Conservation (phyloP, 768 basidiomycete species). For the Austroboletus eburneus region DNA sequence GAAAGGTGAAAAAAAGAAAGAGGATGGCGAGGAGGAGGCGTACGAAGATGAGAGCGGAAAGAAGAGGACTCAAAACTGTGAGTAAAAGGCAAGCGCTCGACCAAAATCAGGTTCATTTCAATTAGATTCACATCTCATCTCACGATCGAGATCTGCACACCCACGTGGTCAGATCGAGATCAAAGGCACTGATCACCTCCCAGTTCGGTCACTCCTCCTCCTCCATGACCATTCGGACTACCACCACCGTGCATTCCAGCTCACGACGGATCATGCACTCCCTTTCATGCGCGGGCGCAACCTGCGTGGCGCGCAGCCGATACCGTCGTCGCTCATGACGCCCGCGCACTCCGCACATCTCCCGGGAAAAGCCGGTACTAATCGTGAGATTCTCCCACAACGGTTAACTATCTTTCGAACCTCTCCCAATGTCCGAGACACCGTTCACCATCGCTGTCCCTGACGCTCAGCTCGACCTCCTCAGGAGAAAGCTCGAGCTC, state of each 20-base stretch:
- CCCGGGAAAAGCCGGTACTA: neutral
- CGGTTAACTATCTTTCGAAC: neutral
- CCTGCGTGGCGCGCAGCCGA: too few relatives aligned
- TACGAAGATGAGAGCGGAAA: constrained; percentile 23
- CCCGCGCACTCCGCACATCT: neutral
- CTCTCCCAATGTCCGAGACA: constrained; percentile 27
- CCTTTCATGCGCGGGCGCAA: too few relatives aligned
- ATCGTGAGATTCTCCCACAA: neutral
- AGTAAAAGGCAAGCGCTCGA: constrained; percentile 25
- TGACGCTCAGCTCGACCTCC: constrained; percentile 36
- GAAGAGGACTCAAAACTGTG: constrained; percentile 25
- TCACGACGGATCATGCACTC: too few relatives aligned
- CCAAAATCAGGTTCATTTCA: constrained; percentile 28
- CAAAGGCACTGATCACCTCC: constrained; percentile 8
- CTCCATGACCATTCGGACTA: neutral
- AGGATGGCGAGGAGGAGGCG: constrained; percentile 1
- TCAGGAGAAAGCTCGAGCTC: constrained; percentile 45
- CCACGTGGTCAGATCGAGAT: constrained; percentile 33
- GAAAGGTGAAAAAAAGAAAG: neutral
- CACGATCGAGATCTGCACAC: constrained; percentile 27
- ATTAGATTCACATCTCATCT: constrained; percentile 33
- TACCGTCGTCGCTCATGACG: too few relatives aligned
- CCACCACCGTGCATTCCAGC: too few relatives aligned
- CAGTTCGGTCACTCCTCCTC: neutral
- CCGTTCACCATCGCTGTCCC: constrained; percentile 48